phyloP scores from a whole-genome alignment of 2,329 filamentous ascomycete genomes.

The Allantophomopsis lycopodina region DNA sequence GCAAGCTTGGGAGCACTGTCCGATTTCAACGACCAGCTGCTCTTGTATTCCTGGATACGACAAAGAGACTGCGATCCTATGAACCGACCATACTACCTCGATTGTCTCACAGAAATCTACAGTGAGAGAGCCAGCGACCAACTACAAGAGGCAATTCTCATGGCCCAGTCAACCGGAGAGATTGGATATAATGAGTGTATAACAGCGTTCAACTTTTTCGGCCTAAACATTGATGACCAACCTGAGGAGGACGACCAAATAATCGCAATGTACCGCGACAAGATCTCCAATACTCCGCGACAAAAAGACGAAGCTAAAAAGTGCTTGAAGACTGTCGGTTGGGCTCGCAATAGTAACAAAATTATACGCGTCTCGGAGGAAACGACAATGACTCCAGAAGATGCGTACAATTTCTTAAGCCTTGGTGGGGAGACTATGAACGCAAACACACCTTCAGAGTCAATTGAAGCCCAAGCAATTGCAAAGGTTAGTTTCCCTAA shows the following conservation, averaged over 20 bases:
- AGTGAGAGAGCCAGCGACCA: slow-evolving; percentile 31
- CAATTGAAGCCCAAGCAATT: slow-evolving; percentile 17
- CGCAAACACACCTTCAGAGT: slow-evolving; percentile 15
- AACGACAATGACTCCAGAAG: slow-evolving; percentile 41
- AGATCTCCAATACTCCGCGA: slow-evolving; percentile 36
- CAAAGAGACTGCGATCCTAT: slow-evolving; percentile 40
- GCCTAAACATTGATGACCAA: slow-evolving; percentile 29
- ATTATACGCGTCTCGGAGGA: slow-evolving; percentile 44
- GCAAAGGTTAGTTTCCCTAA: slow-evolving; percentile 12
- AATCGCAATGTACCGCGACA: slow-evolving; percentile 44
- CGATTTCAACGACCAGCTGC: slow-evolving; percentile 46
- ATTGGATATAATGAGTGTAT: slow-evolving; percentile 40
- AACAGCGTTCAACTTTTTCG: slow-evolving; percentile 44
- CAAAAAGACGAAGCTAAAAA: slow-evolving; percentile 41
- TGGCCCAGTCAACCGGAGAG: slow-evolving; percentile 42
- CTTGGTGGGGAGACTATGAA: slow-evolving; percentile 10
- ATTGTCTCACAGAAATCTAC: slow-evolving; percentile 48
- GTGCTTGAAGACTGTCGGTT: slow-evolving; percentile 44
- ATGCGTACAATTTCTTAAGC: slow-evolving; percentile 48
- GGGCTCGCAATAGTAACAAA: slow-evolving; percentile 37
- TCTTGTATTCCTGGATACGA: slow-evolving; percentile 47
- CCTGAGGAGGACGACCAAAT: slow-evolving; percentile 40
- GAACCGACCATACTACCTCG: slow-evolving; percentile 46
- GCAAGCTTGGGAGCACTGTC: slow-evolving; percentile 46
- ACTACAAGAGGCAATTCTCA: slow-evolving; percentile 41